Percentiles rank a stretch among this genome's conserved stretches.
Conservation (phyloP, 2,329 filamentous ascomycete species). For the Pseudovirgaria hyperparasitica region DNA sequence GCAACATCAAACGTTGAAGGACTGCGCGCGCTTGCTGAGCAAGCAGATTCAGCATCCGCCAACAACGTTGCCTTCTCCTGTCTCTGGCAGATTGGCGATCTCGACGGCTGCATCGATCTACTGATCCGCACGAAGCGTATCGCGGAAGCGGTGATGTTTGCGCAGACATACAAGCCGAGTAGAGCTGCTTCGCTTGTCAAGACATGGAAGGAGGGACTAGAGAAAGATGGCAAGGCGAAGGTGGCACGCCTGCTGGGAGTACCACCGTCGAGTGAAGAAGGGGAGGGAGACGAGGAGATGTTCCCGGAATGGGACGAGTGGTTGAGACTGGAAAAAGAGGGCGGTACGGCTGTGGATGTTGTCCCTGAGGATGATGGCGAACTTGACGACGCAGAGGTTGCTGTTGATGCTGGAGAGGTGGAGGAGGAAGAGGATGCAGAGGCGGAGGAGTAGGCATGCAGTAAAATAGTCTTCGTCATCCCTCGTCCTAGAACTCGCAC, state of each 20-base stretch:
- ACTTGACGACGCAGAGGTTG: slow-evolving; percentile 19
- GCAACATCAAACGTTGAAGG: slow-evolving; percentile 71
- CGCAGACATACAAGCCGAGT: slow-evolving; percentile 91
- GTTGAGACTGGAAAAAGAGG: slow-evolving; percentile 65
- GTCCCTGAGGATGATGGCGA: slow-evolving; percentile 15
- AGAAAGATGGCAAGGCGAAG: slow-evolving; percentile 74
- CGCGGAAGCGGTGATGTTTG: slow-evolving; percentile 80
- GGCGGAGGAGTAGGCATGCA: slow-evolving; percentile 9
- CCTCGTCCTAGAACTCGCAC: no score
- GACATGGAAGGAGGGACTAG: slow-evolving; percentile 72
- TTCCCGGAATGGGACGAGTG: slow-evolving; percentile 97
- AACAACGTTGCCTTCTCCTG: slow-evolving; percentile 92
- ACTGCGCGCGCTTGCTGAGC: slow-evolving; percentile 55
- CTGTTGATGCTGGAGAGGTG: slow-evolving; percentile 9
- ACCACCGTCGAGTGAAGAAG: slow-evolving; percentile 48
- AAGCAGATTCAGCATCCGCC: slow-evolving; percentile 63
- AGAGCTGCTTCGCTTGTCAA: slow-evolving; percentile 53
- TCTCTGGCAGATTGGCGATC: slow-evolving; percentile 74
- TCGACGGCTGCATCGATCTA: slow-evolving; percentile 68
- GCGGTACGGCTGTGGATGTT: slow-evolving; percentile 30
- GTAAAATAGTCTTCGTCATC: no score
- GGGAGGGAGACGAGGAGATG: slow-evolving; percentile 56
- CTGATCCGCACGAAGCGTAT: slow-evolving; percentile 65
- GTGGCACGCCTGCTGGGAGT: slow-evolving; percentile 73
- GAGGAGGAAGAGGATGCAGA: slow-evolving; percentile 19